Conservation (phyloP, 306 rosid species). For the Rosa multiflora region DNA sequence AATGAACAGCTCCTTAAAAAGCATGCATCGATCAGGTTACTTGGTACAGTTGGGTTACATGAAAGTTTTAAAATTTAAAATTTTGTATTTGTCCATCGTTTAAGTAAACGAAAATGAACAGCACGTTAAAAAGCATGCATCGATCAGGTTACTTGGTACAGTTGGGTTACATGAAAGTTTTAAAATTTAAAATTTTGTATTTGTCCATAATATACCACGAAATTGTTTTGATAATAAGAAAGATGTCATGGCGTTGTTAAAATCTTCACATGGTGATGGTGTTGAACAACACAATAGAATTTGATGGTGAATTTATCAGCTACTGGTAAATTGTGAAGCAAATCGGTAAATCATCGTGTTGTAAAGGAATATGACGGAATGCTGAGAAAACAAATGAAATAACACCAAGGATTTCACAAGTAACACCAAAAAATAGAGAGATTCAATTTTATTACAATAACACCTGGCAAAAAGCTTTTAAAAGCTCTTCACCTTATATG, state of each 20-base stretch:
- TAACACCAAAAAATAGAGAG: not conserved
- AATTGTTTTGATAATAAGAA: not conserved
- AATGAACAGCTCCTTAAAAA: not conserved
- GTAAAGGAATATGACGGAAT: not conserved
- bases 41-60: too few relatives aligned
- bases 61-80: too few relatives aligned
- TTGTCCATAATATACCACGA: too few relatives aligned
- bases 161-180: too few relatives aligned
- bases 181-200: too few relatives aligned
- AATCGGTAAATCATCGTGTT: not conserved
- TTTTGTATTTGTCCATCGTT: not conserved
- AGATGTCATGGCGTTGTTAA: not conserved
- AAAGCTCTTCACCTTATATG: conserved; percentile 29
- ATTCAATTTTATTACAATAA: conserved; percentile 30
- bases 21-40: not conserved
- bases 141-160: not conserved
- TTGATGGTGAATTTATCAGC: too few relatives aligned
- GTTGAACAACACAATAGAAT: too few relatives aligned
- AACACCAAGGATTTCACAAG: not conserved
- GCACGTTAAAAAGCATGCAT: not conserved
- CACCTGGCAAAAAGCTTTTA: conserved; percentile 12
- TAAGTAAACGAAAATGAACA: not conserved
- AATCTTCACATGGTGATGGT: too few relatives aligned
- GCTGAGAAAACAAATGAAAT: not conserved
- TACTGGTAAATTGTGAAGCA: too few relatives aligned